Conservation (phyloP, 1,284 basidiomycete genomes). For the Melampsora americana region DNA sequence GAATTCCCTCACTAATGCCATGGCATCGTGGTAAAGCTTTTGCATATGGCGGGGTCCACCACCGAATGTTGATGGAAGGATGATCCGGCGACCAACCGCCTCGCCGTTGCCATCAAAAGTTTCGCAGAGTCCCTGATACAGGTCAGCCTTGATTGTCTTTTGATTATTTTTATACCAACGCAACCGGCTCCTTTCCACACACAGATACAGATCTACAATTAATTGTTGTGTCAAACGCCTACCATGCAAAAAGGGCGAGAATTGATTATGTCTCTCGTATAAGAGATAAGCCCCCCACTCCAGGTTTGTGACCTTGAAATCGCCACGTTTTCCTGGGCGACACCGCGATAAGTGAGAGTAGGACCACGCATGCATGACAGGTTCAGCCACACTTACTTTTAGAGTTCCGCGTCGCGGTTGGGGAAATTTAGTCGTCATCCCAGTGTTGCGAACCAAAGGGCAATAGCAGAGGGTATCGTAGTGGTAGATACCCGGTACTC, state of each 20-base stretch:
- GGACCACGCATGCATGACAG: too few species aligned
- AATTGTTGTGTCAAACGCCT: not conserved
- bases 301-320: not conserved
- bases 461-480: conserved; percentile 15
- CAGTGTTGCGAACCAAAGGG: conserved; percentile 17
- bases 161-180: not conserved
- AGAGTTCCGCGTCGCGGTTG: too few species aligned
- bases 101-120: not conserved
- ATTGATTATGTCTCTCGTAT: not conserved
- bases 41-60: conserved; percentile 54
- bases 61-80: conserved; percentile 55
- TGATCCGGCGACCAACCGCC: conserved; percentile 47
- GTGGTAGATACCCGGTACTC: not conserved
- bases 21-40: conserved; percentile 55
- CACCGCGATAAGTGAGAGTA: too few species aligned
- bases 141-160: not conserved
- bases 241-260: not conserved
- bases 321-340: too few species aligned
- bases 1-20: conserved; percentile 52
- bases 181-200: not conserved
- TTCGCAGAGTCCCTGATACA: not conserved
- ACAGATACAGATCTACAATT: conserved; percentile 14
- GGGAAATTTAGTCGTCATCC: not conserved
- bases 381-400: too few species aligned
- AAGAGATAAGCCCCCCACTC: conserved; percentile 23